A percentile compares a stretch with the other conserved stretches of the same genome.
Evolutionary conservation across 139 green algal species (phyloP).

Genomic region (Coelastrella sp.): DNA sequence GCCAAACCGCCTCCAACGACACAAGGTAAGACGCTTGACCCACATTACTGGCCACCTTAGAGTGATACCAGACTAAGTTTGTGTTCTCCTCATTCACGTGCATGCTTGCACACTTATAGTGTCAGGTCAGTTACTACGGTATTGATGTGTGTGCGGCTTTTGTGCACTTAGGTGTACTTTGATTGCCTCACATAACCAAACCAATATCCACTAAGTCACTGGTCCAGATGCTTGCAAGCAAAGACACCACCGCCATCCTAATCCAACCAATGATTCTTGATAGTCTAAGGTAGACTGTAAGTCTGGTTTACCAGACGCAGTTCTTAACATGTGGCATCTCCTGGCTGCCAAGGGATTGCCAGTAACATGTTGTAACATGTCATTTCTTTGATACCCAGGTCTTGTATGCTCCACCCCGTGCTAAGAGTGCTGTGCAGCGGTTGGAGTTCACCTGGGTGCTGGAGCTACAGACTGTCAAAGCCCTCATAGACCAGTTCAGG

Average conservation of each 20-base stretch:
- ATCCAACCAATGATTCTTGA: too few species aligned
- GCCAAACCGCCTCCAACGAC: neutral
- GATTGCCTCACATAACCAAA: too few species aligned
- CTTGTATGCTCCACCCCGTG: slow-evolving; percentile 24
- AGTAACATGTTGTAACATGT: neutral
- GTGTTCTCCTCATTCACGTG: neutral
- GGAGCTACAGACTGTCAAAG: slow-evolving; percentile 24
- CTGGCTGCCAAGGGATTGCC: neutral
- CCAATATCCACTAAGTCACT: neutral
- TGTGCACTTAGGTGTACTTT: too few species aligned
- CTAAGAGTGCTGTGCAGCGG: neutral
- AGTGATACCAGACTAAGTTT: neutral
- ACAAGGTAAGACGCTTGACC: neutral
- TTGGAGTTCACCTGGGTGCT: slow-evolving; percentile 49
- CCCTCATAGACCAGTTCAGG: slow-evolving; percentile 39
- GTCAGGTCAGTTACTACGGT: neutral
- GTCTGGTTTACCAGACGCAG: too few species aligned
- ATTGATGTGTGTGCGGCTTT: too few species aligned
- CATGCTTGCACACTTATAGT: neutral
- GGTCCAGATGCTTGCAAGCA: neutral
- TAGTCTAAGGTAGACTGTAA: too few species aligned
- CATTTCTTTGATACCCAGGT: neutral
- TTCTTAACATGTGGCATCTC: neutral
- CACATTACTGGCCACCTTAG: too few species aligned
- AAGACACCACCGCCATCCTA: too few species aligned